Percentiles rank a stretch among this genome's conserved stretches.
phyloP scores from a whole-genome alignment of 495 filamentous ascomycete genomes.

The Podospora conica region DNA sequence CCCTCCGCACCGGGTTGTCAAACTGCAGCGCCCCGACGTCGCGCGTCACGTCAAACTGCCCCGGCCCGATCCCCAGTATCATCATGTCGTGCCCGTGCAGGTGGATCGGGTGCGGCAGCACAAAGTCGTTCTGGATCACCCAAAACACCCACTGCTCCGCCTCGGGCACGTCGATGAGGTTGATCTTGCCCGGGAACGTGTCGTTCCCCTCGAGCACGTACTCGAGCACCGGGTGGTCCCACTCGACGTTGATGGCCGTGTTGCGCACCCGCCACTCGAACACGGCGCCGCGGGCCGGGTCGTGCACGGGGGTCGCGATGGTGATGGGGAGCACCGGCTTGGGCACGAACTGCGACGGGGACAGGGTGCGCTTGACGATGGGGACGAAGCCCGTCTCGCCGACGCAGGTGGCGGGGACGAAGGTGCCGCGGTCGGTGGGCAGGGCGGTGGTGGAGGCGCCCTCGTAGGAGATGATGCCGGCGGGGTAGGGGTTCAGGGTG shows the following conservation, averaged over 20 bases:
- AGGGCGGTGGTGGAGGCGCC: slow-evolving; percentile 19
- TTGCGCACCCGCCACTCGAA: slow-evolving; percentile 32
- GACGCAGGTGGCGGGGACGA: slow-evolving; percentile 14
- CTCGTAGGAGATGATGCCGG: slow-evolving; percentile 38
- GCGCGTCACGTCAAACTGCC: slow-evolving; percentile 28
- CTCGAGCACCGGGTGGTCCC: slow-evolving; percentile 31
- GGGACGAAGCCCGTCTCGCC: slow-evolving; percentile 23
- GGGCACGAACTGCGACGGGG: slow-evolving; percentile 7
- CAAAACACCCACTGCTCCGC: slow-evolving; percentile 23
- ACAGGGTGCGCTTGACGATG: slow-evolving; percentile 18
- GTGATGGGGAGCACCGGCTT: slow-evolving; percentile 11
- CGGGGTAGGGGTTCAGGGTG: slow-evolving; percentile 21
- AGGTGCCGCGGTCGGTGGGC: slow-evolving; percentile 20
- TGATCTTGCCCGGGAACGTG: slow-evolving; percentile 26
- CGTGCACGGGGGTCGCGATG: slow-evolving; percentile 5
- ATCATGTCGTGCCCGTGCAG: slow-evolving; percentile 57
- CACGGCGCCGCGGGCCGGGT: slow-evolving; percentile 11
- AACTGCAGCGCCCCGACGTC: slow-evolving; percentile 29
- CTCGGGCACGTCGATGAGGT: slow-evolving; percentile 29
- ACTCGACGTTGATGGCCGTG: slow-evolving; percentile 31
- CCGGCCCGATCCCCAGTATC: slow-evolving; percentile 43
- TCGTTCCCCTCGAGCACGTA: slow-evolving; percentile 26
- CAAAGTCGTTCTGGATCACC: slow-evolving; percentile 34
- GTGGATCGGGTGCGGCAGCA: slow-evolving; percentile 45
- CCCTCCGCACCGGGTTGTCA: slow-evolving; percentile 31